These are phyloP conservation scores for Corynespora cassiicola DNA, from an alignment of 2,329 filamentous ascomycete genomes.

Conservation along the genomic window DNA sequence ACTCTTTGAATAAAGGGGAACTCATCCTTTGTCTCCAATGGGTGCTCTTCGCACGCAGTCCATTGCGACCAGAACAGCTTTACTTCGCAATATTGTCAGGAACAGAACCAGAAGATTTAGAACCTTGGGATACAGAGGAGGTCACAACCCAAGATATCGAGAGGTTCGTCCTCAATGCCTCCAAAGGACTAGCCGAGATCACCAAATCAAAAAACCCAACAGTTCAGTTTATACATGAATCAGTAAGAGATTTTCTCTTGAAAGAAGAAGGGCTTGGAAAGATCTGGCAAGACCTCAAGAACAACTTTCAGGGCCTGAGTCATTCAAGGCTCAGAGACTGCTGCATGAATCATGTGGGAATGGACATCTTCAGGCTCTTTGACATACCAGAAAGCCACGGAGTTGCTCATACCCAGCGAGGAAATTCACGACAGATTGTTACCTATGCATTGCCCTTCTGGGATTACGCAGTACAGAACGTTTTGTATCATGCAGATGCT, in stretches of 20 bases:
- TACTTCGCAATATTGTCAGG: constrained; percentile 10
- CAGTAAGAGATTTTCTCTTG: constrained; percentile 9
- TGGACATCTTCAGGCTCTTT: too few relatives aligned
- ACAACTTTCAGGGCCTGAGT: background rate
- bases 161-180: constrained; percentile 3
- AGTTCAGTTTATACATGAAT: constrained; percentile 10
- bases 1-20: constrained; percentile 29
- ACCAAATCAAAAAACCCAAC: constrained; percentile 3
- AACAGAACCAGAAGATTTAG: background rate
- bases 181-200: constrained; percentile 8
- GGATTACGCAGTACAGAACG: constrained; percentile 50
- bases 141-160: constrained; percentile 1
- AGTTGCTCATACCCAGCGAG: too few relatives aligned
- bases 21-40: constrained; percentile 55
- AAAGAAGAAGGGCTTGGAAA: background rate
- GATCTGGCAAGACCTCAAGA: background rate
- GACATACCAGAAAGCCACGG: too few relatives aligned
- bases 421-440: too few relatives aligned
- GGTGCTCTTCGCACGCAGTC: constrained; percentile 58
- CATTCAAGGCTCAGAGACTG: background rate
- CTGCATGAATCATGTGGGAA: too few relatives aligned
- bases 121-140: background rate
- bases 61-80: constrained; percentile 41
- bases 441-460: constrained; percentile 54
- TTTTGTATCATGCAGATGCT: constrained; percentile 50